Percentiles rank a stretch among this genome's conserved stretches.
phyloP scores from a whole-genome alignment of 768 basidiomycete genomes.

The Infundibulicybe gibba region DNA sequence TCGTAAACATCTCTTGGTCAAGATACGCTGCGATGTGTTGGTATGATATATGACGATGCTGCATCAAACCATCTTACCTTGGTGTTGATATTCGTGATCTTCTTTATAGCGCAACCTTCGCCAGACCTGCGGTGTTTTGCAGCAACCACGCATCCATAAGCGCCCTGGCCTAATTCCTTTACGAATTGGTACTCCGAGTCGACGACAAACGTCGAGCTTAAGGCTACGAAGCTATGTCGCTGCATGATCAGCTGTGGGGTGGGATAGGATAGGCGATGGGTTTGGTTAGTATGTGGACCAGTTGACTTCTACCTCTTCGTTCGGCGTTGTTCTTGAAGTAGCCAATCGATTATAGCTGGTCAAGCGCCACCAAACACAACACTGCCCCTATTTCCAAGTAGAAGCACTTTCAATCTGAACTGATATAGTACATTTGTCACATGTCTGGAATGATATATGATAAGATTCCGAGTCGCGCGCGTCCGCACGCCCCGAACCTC shows the following conservation, averaged over 20 bases:
- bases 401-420: too few relatives aligned
- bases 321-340: too few relatives aligned
- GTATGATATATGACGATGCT: constrained; percentile 17
- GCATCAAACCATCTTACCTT: constrained; percentile 43
- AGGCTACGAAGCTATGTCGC: constrained; percentile 74
- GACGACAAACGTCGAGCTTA: constrained; percentile 85
- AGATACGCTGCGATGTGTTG: constrained; percentile 60
- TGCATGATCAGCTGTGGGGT: constrained; percentile 45
- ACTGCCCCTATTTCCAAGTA: too few relatives aligned
- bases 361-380: too few relatives aligned
- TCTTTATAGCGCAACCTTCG: constrained; percentile 93
- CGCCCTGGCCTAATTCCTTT: constrained; percentile 96
- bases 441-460: too few relatives aligned
- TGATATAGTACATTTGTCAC: too few relatives aligned
- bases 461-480: too few relatives aligned
- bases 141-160: constrained; percentile 89
- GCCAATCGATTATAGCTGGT: too few relatives aligned
- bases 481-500: too few relatives aligned
- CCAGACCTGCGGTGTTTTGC: constrained; percentile 81
- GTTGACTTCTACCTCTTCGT: too few relatives aligned
- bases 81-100: constrained; percentile 92
- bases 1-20: constrained; percentile 93
- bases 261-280: too few relatives aligned
- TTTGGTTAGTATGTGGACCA: too few relatives aligned
- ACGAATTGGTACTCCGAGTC: constrained; percentile 90